Evolutionary conservation across 202 grass and related monocot genomes (phyloP).

Genomic region (Miscanthus sacchariflorus): DNA sequence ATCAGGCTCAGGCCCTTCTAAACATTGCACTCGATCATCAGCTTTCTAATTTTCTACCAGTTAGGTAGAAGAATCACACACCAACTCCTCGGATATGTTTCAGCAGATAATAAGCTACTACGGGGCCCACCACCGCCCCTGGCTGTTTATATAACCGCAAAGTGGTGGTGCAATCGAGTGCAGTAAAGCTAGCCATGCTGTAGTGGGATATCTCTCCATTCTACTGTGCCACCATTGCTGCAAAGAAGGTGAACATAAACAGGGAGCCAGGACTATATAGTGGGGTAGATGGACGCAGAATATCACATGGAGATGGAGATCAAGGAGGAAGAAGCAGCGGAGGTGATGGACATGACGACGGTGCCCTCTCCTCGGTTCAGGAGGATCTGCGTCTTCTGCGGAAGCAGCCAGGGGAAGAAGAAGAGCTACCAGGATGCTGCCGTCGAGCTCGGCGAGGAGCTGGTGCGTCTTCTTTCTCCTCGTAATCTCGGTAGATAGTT

Average conservation of each 20-base stretch:
- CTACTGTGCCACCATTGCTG: constrained; percentile 30
- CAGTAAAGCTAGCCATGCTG: constrained; percentile 33
- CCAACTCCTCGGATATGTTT: constrained; percentile 31
- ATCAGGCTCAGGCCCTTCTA: constrained; percentile 20
- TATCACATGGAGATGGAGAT: constrained; percentile 36
- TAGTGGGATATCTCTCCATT: constrained; percentile 36
- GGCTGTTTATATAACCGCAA: constrained; percentile 38
- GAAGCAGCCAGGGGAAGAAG: constrained; percentile 89
- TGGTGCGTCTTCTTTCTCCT: constrained; percentile 51
- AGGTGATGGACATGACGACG: constrained; percentile 42
- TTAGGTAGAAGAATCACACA: constrained; percentile 37
- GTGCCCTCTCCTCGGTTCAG: constrained; percentile 74
- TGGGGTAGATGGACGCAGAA: constrained; percentile 19
- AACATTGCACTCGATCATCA: not conserved
- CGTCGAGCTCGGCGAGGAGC: constrained; percentile 74
- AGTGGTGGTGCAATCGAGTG: constrained; percentile 51
- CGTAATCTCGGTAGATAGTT: not conserved
- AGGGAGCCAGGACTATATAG: not conserved
- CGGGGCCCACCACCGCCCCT: constrained; percentile 31
- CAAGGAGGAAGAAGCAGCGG: constrained; percentile 38
- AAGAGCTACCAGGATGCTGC: constrained; percentile 93
- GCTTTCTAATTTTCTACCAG: constrained; percentile 5
- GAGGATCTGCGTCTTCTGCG: constrained; percentile 88
- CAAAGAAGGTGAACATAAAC: not conserved
- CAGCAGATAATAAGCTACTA: constrained; percentile 22